Evolutionary conservation across 2,329 filamentous ascomycete species (phyloP), one percentile per base, ranked within the genome.

Genomic region (Ophiostoma montium): DNA sequence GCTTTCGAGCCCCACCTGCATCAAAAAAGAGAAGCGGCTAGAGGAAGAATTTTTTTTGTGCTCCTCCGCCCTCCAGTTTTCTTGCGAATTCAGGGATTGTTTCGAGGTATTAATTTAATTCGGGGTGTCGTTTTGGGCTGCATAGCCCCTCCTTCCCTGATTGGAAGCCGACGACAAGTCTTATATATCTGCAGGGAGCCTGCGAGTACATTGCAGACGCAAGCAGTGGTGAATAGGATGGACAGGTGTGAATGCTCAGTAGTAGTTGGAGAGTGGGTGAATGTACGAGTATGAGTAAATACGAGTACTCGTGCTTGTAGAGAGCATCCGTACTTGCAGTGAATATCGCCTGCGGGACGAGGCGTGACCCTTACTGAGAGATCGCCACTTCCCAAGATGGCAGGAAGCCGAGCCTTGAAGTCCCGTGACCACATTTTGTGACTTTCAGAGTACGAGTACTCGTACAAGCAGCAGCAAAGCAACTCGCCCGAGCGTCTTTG

Each of bases 1-100:
- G 54, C 45, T 56, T 48, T 47, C 1, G 15, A 39, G 53, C 54
- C 53, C 54, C 54, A 56, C 54, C 32, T 43, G 19, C 36, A 49
- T 46, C 49, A 44, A 50, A 55, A 54, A 48, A 50, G n/a, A 55
- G 53, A 47, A n/a, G 42, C 45, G 21, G 39, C 52, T 52, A 52
- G 35, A 16, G 35, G 13, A 36, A 47, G 50, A 50, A 55, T 50
- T 47, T 43, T 48, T 53, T 49, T 45, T 42, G 38, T 39, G 36
- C 46, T 42, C 36, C 41, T 27, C 9, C 35, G 35, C 16, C 27
- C 43, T 35, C 18, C 32, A 30, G 27, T 38, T 43, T 49, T 48
- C 41, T 52, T 35, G 21, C 11, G 38, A 23, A 44, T 44, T 32
- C 8, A 44, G 16, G n/a, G 16, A 8, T 44, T 44, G n/a, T 33